Base-by-base conservation (phyloP, 306 rosid species). In the Castanea sativa region DNA sequence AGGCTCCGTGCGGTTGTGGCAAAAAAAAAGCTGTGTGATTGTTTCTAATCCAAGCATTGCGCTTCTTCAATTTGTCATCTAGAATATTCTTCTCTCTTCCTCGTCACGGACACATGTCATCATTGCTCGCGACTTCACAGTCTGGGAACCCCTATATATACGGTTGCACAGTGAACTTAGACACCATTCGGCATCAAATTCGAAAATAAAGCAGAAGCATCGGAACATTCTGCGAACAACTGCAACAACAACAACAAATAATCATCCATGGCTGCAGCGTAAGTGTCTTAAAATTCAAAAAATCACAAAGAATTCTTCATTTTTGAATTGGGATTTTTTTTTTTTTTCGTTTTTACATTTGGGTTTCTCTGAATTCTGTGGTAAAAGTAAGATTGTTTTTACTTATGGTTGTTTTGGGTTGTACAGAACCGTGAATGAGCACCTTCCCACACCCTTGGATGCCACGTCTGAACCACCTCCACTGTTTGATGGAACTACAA, bases 401-500 rank as follows among this genome's bases (percentile, higher is more conserved):
- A 6, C 25, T 32, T 27, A 15, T 56, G 13, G 13, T 12, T 10
- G 18, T 25, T 33, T 0, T 41, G 59, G 23, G 30, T 77, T 63
- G 5, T 78, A 27, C 21, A 90, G 92, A 7, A 38, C 45, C 11
- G 45, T 38, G 32, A 75, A 69, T 21, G 81, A 72, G 35, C 79
- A 57, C 69, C 86, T 51, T 73, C 91, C 96, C 41, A 79, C 93
- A 0, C n/a, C 87, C 0, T 63, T 94, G 78, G 87, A 87, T 69
- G 84, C 94, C 80, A 76, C 83, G 16, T 83, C 98, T 57, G 80
- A 77, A 9, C 96, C 81, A 51, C 98, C 96, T 55, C 83, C 96
- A 71, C 79, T 94, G 49, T 94, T 94, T 67, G 96, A 94, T 68
- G 98, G 97, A 82, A 90, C 98, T 41, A 90, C 92, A 71, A 90